Evolutionary conservation across 2,329 filamentous ascomycete species (phyloP).

Genomic region (Beauveria brongniartii): DNA sequence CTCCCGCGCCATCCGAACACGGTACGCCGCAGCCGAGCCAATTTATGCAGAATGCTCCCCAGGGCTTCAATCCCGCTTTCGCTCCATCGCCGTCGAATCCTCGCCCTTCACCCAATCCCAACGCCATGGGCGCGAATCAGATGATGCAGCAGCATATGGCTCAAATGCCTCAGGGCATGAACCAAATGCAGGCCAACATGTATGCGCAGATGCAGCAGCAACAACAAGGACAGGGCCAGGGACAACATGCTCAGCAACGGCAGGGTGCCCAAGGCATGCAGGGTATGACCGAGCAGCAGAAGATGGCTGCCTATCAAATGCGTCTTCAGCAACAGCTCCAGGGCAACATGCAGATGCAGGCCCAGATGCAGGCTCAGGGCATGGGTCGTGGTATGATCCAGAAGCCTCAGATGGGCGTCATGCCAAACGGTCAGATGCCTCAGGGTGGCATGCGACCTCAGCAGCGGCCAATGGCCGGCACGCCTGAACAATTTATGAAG

Average conservation of each 20-base stretch:
- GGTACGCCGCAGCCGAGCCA: conserved; percentile 65
- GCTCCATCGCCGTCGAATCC: conserved; percentile 48
- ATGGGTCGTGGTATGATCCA: conserved; percentile 44
- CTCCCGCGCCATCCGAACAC: conserved; percentile 69
- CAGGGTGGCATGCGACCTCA: conserved; percentile 44
- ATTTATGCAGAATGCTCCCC: conserved; percentile 56
- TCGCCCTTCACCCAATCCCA: conserved; percentile 46
- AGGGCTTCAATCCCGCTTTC: conserved; percentile 51
- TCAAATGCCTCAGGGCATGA: conserved; percentile 31
- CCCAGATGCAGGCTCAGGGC: conserved; percentile 42
- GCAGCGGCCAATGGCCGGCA: conserved; percentile 31
- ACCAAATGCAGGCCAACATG: conserved; percentile 27
- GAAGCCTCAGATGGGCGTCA: conserved; percentile 37
- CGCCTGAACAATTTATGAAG: conserved; percentile 64
- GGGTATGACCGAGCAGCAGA: conserved; percentile 55
- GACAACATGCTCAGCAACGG: conserved; percentile 32
- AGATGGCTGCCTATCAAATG: conserved; percentile 73
- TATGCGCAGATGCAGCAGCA: conserved; percentile 33
- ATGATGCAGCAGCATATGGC: conserved; percentile 49
- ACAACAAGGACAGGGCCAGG: conserved; percentile 45
- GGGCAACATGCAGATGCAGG: conserved; percentile 40
- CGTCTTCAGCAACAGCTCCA: conserved; percentile 71
- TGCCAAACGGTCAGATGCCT: conserved; percentile 27
- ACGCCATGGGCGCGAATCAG: conserved; percentile 41
- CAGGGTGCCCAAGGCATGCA: conserved; percentile 16